A percentile compares a stretch with the other conserved stretches of the same genome.
Conservation (phyloP, 306 rosid species). For the Hylodesmum podocarpum region DNA sequence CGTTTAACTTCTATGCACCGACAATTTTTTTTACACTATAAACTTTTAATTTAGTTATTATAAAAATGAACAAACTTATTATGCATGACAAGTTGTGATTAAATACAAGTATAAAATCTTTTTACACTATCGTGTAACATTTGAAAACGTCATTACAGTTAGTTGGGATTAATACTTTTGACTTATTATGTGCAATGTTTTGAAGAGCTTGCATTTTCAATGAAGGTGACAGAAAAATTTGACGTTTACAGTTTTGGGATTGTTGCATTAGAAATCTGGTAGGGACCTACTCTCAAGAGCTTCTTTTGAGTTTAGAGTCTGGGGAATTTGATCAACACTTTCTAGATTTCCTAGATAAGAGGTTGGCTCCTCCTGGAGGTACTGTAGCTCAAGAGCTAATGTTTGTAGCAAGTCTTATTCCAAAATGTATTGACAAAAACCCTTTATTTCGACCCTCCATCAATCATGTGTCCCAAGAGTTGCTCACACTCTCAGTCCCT, state of each 20-base stretch:
- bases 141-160: background rate
- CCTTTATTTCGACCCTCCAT: conserved; percentile 26
- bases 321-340: conserved; percentile 1
- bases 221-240: conserved; percentile 36
- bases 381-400: background rate
- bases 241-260: conserved; percentile 34
- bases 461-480: conserved; percentile 21
- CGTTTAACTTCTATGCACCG: too few relatives aligned
- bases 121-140: too few relatives aligned
- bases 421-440: conserved; percentile 18
- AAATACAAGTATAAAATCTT: background rate
- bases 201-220: conserved; percentile 31
- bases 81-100: background rate
- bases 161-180: background rate
- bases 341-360: conserved; percentile 28
- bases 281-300: conserved; percentile 25
- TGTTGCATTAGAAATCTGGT: conserved; percentile 21
- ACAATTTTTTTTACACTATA: background rate
- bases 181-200: background rate
- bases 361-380: conserved; percentile 8
- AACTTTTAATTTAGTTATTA: too few relatives aligned
- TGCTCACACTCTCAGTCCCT: background rate
- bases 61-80: too few relatives aligned
- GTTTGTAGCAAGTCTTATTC: background rate
- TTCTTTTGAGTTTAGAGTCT: conserved; percentile 1